These are phyloP conservation scores for Quercus rubra DNA, from an alignment of 306 rosid genomes.

Conservation along the genomic window DNA sequence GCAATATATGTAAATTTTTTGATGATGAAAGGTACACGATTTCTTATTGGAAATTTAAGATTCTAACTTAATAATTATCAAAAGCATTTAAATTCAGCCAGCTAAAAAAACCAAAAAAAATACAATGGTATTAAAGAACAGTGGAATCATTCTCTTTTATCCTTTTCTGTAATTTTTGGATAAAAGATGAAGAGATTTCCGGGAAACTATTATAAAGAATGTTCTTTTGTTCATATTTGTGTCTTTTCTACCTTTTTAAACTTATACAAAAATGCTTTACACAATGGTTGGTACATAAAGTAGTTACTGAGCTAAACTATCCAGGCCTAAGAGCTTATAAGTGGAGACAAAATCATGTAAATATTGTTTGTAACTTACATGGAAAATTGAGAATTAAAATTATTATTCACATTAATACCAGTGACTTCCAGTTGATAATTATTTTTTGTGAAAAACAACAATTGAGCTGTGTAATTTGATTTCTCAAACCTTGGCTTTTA, in stretches of 20 bases:
- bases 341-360: background rate
- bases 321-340: background rate
- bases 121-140: background rate
- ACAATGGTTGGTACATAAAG: background rate
- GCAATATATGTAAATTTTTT: slow-evolving; percentile 92
- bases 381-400: background rate
- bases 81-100: too few relatives aligned
- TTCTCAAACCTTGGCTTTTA: background rate
- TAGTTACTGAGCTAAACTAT: background rate
- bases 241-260: background rate
- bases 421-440: background rate
- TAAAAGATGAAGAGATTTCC: background rate
- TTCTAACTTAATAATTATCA: background rate
- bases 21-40: slow-evolving; percentile 84
- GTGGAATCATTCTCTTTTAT: background rate
- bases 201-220: background rate
- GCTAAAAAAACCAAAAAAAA: background rate
- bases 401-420: background rate
- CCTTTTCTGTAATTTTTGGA: background rate
- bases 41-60: slow-evolving; percentile 18
- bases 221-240: background rate
- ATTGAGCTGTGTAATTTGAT: background rate
- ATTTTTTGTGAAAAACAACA: background rate
- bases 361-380: background rate
- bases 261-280: background rate